phyloP scores from a whole-genome alignment of 2,329 filamentous ascomycete genomes.

The Epicoccum nigrum region DNA sequence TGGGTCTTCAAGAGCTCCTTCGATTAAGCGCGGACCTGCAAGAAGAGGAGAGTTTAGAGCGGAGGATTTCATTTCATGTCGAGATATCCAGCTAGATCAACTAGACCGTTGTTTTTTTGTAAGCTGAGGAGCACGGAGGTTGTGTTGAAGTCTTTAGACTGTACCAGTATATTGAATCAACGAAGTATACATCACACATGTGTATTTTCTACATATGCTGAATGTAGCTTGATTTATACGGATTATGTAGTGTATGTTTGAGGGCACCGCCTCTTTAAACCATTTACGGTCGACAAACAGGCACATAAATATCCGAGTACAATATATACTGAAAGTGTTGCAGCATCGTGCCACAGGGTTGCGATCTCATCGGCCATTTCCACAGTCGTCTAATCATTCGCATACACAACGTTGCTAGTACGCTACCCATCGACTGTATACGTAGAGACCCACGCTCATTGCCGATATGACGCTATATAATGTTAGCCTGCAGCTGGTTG shows the following conservation, averaged over 20 bases:
- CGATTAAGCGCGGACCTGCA: slow-evolving; percentile 28
- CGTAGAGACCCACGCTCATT: neutral
- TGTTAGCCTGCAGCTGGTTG: neutral
- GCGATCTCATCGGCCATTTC: no score
- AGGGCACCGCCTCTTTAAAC: no score
- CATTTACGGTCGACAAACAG: no score
- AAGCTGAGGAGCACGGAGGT: neutral
- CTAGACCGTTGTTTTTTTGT: slow-evolving; percentile 23
- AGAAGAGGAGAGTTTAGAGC: neutral
- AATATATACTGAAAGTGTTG: no score
- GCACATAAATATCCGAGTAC: no score
- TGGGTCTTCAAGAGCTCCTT: slow-evolving; percentile 56
- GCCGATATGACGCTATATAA: neutral
- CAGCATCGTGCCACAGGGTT: no score
- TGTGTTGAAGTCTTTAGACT: neutral
- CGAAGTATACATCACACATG: neutral
- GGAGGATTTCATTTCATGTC: slow-evolving; percentile 20
- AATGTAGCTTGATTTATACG: no score
- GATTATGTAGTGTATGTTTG: no score
- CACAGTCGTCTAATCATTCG: no score
- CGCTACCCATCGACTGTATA: neutral
- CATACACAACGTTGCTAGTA: no score
- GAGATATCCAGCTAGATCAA: slow-evolving; percentile 43
- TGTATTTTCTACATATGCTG: neutral
- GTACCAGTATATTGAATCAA: slow-evolving; percentile 1